Percentiles rank a stretch among this genome's conserved stretches.
Conservation (phyloP, 805 yeast species). For the Dipodascopsis tothii region DNA sequence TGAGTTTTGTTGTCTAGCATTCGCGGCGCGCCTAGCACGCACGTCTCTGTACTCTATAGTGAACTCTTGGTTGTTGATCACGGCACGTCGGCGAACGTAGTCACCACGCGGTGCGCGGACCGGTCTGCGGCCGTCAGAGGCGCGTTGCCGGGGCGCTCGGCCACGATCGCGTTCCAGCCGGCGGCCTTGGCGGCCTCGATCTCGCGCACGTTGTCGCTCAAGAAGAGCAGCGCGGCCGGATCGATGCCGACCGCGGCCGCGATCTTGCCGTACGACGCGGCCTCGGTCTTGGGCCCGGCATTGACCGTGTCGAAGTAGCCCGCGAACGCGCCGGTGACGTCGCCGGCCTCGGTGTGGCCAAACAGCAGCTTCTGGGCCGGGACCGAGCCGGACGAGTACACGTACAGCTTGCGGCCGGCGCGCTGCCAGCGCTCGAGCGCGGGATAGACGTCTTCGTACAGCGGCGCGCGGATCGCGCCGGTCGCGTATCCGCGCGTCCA, state of each 20-base stretch:
- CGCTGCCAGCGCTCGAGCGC: slow-evolving; percentile 42
- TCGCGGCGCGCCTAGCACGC: no score
- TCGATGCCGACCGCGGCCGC: slow-evolving; percentile 29
- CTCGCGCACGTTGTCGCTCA: slow-evolving; percentile 75
- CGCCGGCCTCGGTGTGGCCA: slow-evolving; percentile 48
- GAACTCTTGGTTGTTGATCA: background rate
- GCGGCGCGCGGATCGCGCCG: slow-evolving; percentile 72
- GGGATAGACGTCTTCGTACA: slow-evolving; percentile 63
- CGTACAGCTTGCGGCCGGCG: slow-evolving; percentile 39
- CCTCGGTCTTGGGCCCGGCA: slow-evolving; percentile 62
- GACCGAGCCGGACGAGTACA: slow-evolving; percentile 85
- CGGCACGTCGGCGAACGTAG: slow-evolving; percentile 1
- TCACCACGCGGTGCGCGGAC: slow-evolving; percentile 11
- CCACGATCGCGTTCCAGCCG: slow-evolving; percentile 53
- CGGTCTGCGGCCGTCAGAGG: slow-evolving; percentile 23
- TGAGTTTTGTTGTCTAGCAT: no score
- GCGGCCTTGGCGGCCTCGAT: slow-evolving; percentile 65
- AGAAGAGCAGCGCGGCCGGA: slow-evolving; percentile 44
- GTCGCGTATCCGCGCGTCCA: slow-evolving; percentile 74
- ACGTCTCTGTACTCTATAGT: no score
- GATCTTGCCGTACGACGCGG: slow-evolving; percentile 53
- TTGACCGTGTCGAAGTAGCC: slow-evolving; percentile 84
- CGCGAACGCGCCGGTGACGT: slow-evolving; percentile 46
- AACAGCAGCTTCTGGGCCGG: slow-evolving; percentile 79
- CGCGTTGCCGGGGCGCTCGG: slow-evolving; percentile 68